Evolutionary conservation across 2,329 filamentous ascomycete genomes (phyloP), one percentile per base, ranked within the genome.

Genomic region (Ceratocystis variospora): DNA sequence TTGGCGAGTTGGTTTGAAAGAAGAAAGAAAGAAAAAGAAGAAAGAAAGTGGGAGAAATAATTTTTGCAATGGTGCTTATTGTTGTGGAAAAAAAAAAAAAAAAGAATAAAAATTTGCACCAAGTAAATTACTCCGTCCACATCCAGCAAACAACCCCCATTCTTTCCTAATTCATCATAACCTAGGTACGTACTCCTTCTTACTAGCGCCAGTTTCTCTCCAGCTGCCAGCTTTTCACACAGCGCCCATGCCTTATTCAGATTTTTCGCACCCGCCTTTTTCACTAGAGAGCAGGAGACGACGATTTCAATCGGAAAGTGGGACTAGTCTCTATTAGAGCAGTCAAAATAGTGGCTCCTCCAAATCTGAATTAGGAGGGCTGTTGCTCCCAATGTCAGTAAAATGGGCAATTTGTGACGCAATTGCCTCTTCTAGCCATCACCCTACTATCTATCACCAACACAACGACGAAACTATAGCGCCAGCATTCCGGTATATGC

Each of bases 1-100:
- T 76, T 79, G 77, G 78, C 55, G 65, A 66, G 53, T 74, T 74
- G 75, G 76, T 77, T 76, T 74, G 74, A 73, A 77, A 76, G 75
- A 74, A 74, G 72, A 71, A 70, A 72, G 71, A 76, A 73, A 72
- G 73, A 72, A 71, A 70, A 72, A 73, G 73, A 74, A 73, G 74
- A 73, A 73, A 75, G 74, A 76, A 76, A 50, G 48, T 50, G 75
- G 70, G 70, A 71, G 70, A 72, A 71, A 71, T 71, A 75, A 41
- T 75, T 73, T 75, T 74, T 73, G n/a, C 31, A 67, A 50, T 71
- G 70, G 72, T 57, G 22, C 28, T 72, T 69, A 66, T 57, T 69
- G 67, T 57, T 65, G 28, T 61, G 63, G 17, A 19, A 67, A 64
- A 53, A 57, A 45, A 12, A 25, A 19, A 45, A 45, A 57, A 45